Evolutionary conservation across 1,139 yeast species (phyloP).

Genomic region (Yamadazyma dendronema): DNA sequence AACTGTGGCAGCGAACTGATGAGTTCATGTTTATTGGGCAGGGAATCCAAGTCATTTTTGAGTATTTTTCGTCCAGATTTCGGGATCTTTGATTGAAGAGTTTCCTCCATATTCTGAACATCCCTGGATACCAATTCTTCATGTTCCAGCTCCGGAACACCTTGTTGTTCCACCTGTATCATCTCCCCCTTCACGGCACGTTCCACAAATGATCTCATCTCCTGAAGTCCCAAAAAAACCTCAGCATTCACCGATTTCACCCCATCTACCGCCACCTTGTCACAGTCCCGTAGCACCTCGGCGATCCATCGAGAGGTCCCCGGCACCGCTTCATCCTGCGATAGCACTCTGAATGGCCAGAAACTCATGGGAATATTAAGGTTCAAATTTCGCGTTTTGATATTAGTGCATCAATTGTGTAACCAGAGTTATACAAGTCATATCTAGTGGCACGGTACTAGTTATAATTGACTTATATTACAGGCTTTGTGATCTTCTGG

Average conservation of each 20-base stretch:
- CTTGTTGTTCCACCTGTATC: constrained; percentile 16
- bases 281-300: constrained; percentile 28
- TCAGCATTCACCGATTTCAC: background rate
- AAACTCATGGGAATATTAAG: too few relatives aligned
- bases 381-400: background rate
- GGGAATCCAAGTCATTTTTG: background rate
- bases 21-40: background rate
- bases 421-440: too few relatives aligned
- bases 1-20: background rate
- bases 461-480: too few relatives aligned
- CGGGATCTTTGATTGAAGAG: too few relatives aligned
- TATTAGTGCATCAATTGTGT: background rate
- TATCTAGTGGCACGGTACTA: too few relatives aligned
- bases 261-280: constrained; percentile 24
- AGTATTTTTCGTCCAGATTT: background rate
- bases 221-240: background rate
- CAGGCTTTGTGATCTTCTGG: too few relatives aligned
- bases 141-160: constrained; percentile 16
- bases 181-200: background rate
- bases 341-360: constrained; percentile 36
- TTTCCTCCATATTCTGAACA: background rate
- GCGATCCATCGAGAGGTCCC: constrained; percentile 43
- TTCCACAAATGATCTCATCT: background rate
- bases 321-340: constrained; percentile 25
- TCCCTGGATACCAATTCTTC: background rate